These are phyloP conservation scores for Hypoxylon intermedium DNA, from an alignment of 495 filamentous ascomycete species.

Conservation along the genomic window DNA sequence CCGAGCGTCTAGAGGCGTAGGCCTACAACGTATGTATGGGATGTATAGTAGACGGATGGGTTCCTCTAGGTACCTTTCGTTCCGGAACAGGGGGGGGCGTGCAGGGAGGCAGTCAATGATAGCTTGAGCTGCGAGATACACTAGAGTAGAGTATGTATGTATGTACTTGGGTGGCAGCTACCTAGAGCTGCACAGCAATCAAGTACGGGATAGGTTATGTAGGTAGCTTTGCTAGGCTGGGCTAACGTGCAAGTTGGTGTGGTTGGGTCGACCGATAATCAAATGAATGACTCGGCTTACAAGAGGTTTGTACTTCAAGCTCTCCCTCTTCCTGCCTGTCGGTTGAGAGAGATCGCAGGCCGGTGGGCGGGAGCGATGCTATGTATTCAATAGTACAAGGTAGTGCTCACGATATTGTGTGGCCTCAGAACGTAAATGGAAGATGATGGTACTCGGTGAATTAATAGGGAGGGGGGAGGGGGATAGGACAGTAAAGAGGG, in stretches of 20 bases:
- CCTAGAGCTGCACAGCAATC: constrained; percentile 17
- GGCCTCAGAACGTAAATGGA: not conserved
- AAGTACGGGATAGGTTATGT: not conserved
- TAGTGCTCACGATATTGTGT: not conserved
- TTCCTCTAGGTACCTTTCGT: not conserved
- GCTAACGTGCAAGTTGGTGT: constrained; percentile 16
- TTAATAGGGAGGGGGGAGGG: constrained; percentile 15
- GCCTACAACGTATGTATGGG: not conserved
- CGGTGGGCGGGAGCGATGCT: constrained; percentile 5
- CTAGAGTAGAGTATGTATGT: too few species aligned
- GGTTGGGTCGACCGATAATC: constrained; percentile 41
- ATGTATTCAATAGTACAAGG: not conserved
- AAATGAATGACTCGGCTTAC: constrained; percentile 45
- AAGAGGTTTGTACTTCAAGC: constrained; percentile 3
- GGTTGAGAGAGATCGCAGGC: constrained; percentile 1
- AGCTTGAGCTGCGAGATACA: constrained; percentile 27
- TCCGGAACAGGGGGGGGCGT: constrained; percentile 8
- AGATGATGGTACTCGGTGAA: constrained; percentile 29
- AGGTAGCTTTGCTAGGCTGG: constrained; percentile 14
- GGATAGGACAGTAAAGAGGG: not conserved
- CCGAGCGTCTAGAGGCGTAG: too few species aligned
- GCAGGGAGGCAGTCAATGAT: constrained; percentile 24
- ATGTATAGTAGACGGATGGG: not conserved
- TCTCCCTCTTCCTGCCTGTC: not conserved
- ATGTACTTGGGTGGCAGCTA: constrained; percentile 28